Evolutionary conservation across 306 rosid species (phyloP).

Genomic region (Prunus davidiana): DNA sequence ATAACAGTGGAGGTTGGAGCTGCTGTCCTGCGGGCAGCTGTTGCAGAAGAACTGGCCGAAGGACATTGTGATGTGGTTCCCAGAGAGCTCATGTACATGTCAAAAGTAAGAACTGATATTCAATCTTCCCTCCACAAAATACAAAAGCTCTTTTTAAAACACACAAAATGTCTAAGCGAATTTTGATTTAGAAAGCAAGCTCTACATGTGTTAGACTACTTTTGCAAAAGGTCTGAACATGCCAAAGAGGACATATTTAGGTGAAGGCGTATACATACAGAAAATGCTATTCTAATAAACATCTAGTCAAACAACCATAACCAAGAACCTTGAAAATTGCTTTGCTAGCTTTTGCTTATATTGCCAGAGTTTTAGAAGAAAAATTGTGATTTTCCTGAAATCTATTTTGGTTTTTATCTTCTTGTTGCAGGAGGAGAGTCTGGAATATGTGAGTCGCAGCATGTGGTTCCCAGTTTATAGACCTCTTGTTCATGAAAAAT

Average conservation of each 20-base stretch:
- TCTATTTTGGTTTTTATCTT: not conserved
- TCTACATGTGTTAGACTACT: not conserved
- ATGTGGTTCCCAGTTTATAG: conserved; percentile 89
- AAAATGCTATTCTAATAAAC: not conserved
- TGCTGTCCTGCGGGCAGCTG: conserved; percentile 77
- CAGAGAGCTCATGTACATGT: conserved; percentile 66
- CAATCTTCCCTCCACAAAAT: not conserved
- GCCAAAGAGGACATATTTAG: not conserved
- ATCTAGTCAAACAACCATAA: not conserved
- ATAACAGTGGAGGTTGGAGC: conserved; percentile 91
- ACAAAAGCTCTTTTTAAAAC: not conserved
- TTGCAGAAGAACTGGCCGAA: conserved; percentile 76
- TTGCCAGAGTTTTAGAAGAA: not conserved
- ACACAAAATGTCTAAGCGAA: not conserved
- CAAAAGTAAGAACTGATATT: conserved; percentile 52
- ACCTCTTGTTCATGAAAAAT: conserved; percentile 84
- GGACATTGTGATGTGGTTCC: conserved; percentile 64
- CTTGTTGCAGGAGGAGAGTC: not conserved
- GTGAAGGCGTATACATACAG: not conserved
- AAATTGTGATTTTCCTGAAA: not conserved
- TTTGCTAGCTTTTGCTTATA: not conserved
- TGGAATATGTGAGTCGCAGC: conserved; percentile 39
- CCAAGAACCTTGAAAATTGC: not conserved
- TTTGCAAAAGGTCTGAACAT: not conserved
- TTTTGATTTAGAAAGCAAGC: not conserved